Base-by-base conservation (phyloP, 2,329 filamentous ascomycete genomes). In the Pyrenophora graminea region DNA sequence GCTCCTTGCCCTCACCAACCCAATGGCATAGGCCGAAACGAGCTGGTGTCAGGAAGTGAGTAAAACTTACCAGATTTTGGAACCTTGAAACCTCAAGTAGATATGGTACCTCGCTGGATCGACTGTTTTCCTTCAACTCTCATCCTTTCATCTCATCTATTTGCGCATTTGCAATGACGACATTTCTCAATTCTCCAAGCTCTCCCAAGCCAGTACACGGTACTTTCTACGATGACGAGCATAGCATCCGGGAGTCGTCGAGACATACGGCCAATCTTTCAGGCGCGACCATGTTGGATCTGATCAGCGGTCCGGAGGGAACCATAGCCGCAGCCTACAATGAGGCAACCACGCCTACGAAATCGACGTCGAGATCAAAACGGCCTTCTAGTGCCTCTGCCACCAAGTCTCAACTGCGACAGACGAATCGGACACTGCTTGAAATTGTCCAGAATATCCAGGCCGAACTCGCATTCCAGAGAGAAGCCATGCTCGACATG, bases 391-490 rank as follows among this genome's bases (percentile, higher is more conserved):
- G 56, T 17, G 34, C 52, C 3, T 65, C 66, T 3, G 66, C 63
- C 0, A 69, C 62, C 8, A 68, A 68, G 36, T 61, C 63, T 4
- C 51, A 60, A 17, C 54, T 69, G 1, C 58, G 61, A 13, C 56
- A 64, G 12, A 62, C 62, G 8, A 69, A 69, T 30, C 49, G 61
- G 4, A 46, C 60, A n/a, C 46, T 70, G 8, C 51, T 66, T 12
- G 63, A 64, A 19, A 69, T 67, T 56, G 53, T 71, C 2, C 64
- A 68, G 33, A 64, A 58, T 25, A 63, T 69, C 7, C 65, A 69
- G 36, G 48, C 39, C 1, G 67, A 70, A 45, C 61, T 71, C 4
- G 51, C 59, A 3, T 54, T 56, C 17, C 62, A 70, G 32, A 58
- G 66, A 25, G 32, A 58, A 8, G 59, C 65, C 36, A 61, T 71